Conservation (phyloP, 140 eudicot species). For the Stevia rebaudiana region DNA sequence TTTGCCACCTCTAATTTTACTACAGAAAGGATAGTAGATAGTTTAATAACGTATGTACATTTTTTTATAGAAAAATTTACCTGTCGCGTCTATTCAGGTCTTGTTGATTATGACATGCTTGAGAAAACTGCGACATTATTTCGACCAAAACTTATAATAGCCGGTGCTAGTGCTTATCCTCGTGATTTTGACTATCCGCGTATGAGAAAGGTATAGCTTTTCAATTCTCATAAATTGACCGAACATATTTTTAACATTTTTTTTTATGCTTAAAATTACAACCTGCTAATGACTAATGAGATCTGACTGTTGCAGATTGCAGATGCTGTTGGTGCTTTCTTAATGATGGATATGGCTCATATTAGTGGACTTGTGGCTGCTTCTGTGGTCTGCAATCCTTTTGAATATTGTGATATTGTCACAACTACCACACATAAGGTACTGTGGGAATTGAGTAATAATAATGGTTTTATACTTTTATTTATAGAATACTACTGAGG, state of each 20-base stretch:
- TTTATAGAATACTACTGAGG: neutral
- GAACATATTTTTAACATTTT: neutral
- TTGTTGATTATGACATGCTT: slow-evolving; percentile 94
- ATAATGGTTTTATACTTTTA: neutral
- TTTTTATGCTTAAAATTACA: neutral
- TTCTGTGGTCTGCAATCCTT: slow-evolving; percentile 82
- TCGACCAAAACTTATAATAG: slow-evolving; percentile 92
- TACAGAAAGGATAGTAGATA: neutral
- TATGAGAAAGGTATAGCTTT: slow-evolving; percentile 75
- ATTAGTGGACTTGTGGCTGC: slow-evolving; percentile 98
- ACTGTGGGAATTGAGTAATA: neutral
- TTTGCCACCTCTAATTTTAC: neutral
- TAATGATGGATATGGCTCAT: slow-evolving; percentile 99
- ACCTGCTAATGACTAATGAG: slow-evolving; percentile 5
- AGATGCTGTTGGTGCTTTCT: slow-evolving; percentile 89
- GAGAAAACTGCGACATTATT: slow-evolving; percentile 88
- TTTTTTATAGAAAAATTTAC: neutral
- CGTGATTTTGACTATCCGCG: slow-evolving; percentile 97
- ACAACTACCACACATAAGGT: slow-evolving; percentile 98
- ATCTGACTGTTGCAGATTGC: slow-evolving; percentile 47
- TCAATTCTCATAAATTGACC: neutral
- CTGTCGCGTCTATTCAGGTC: slow-evolving; percentile 35
- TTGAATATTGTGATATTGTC: slow-evolving; percentile 91
- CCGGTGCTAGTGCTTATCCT: slow-evolving; percentile 99
- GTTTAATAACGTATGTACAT: neutral